phyloP scores from a whole-genome alignment of 176 grass and related monocot species.

The Eragrostis nindensis region DNA sequence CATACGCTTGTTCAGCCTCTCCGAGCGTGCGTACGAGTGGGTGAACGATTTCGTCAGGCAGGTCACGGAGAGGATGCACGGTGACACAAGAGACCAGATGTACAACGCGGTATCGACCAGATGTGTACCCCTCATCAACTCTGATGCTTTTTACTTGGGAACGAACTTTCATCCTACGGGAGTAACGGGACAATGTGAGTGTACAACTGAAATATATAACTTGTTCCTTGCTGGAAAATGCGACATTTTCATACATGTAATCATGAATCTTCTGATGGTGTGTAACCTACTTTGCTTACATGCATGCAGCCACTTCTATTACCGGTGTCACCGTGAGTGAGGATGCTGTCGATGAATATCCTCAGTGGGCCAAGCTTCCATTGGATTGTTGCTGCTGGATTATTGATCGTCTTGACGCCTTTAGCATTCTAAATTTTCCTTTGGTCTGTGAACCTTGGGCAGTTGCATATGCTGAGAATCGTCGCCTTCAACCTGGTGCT shows the following conservation, averaged over 20 bases:
- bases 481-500: not conserved
- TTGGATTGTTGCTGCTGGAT: not conserved
- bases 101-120: not conserved
- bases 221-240: too few relatives aligned
- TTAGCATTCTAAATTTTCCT: not conserved
- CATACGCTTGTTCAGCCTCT: not conserved
- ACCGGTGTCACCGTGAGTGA: not conserved
- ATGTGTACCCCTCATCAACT: not conserved
- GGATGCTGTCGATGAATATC: not conserved
- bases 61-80: not conserved
- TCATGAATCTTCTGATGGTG: not conserved
- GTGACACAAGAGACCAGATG: not conserved
- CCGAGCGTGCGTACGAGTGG: not conserved
- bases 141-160: too few relatives aligned
- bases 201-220: not conserved
- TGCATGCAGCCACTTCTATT: not conserved
- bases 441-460: not conserved
- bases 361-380: not conserved
- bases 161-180: too few relatives aligned
- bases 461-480: not conserved
- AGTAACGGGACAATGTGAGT: not conserved
- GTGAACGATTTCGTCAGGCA: not conserved
- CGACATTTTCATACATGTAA: not conserved
- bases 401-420: not conserved
- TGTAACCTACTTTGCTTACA: not conserved